Evolutionary conservation across 2,329 filamentous ascomycete genomes (phyloP).

Genomic region (Bipolaris cookei): DNA sequence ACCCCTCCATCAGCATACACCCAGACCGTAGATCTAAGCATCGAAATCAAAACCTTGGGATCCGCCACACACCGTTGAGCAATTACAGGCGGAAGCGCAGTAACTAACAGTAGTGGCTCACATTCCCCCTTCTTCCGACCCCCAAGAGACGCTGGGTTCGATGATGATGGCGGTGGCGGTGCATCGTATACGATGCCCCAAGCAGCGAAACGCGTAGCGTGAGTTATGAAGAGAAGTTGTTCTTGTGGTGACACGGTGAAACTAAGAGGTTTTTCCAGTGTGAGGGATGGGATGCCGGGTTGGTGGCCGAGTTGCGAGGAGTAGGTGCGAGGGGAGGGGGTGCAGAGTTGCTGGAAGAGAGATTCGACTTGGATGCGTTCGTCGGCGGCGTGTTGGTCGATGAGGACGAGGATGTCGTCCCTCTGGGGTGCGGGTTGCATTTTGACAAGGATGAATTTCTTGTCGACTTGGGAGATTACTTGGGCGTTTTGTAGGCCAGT

Average conservation of each 20-base stretch:
- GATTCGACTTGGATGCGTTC: constrained; percentile 82
- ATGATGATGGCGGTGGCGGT: constrained; percentile 32
- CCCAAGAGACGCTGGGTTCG: background rate
- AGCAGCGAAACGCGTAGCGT: constrained; percentile 63
- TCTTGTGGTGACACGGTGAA: constrained; percentile 73
- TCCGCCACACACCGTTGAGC: constrained; percentile 76
- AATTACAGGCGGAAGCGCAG: constrained; percentile 72
- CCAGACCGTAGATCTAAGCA: constrained; percentile 80
- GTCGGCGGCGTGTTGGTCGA: constrained; percentile 95
- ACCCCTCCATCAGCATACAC: constrained; percentile 49
- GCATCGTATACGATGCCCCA: constrained; percentile 78
- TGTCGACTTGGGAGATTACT: constrained; percentile 83
- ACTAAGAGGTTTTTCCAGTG: constrained; percentile 60
- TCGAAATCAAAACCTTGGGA: constrained; percentile 72
- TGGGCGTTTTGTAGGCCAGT: constrained; percentile 58
- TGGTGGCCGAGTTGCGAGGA: constrained; percentile 42
- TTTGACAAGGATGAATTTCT: constrained; percentile 82
- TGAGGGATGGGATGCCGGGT: constrained; percentile 38
- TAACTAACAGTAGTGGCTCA: constrained; percentile 55
- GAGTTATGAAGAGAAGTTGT: constrained; percentile 60
- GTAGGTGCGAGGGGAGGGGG: constrained; percentile 26
- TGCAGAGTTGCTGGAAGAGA: constrained; percentile 67
- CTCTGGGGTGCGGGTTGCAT: constrained; percentile 43
- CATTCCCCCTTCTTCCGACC: constrained; percentile 5
- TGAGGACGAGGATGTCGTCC: constrained; percentile 66